Conservation (phyloP, 1,284 basidiomycete species). For the Marasmius oreades region DNA sequence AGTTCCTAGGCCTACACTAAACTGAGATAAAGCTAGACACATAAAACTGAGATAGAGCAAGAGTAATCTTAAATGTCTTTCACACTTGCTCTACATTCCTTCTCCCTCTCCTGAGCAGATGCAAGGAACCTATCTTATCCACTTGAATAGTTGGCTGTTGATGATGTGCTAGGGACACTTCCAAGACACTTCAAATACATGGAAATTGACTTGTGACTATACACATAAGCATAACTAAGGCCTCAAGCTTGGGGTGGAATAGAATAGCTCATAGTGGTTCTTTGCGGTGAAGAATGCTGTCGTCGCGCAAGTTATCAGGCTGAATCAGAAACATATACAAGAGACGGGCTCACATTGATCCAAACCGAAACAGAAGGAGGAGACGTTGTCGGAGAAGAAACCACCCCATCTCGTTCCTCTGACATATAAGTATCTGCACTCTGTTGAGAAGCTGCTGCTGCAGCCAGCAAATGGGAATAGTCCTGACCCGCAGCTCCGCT, state of each 20-base stretch:
- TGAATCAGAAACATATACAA: background rate
- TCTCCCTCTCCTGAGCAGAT: no score
- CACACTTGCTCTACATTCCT: no score
- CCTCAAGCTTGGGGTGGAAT: background rate
- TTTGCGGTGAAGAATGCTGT: background rate
- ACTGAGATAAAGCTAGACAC: no score
- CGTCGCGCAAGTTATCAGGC: background rate
- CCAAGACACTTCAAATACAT: no score
- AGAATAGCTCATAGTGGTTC: background rate
- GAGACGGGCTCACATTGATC: background rate
- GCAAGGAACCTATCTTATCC: no score
- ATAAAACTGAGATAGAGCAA: no score
- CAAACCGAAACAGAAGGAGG: background rate
- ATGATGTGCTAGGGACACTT: no score
- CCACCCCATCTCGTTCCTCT: slow-evolving; percentile 51
- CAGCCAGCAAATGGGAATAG: slow-evolving; percentile 52
- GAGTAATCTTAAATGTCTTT: no score
- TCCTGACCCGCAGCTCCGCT: slow-evolving; percentile 28
- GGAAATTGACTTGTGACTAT: background rate
- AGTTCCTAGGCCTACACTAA: no score
- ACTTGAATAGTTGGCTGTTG: no score
- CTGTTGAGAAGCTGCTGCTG: slow-evolving; percentile 44
- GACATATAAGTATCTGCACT: slow-evolving; percentile 52
- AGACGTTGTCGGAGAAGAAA: background rate
- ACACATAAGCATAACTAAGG: background rate